Evolutionary conservation across 257 asterid genomes (phyloP), one percentile per base, ranked within the genome.

Genomic region (Primulina huaijiensis): DNA sequence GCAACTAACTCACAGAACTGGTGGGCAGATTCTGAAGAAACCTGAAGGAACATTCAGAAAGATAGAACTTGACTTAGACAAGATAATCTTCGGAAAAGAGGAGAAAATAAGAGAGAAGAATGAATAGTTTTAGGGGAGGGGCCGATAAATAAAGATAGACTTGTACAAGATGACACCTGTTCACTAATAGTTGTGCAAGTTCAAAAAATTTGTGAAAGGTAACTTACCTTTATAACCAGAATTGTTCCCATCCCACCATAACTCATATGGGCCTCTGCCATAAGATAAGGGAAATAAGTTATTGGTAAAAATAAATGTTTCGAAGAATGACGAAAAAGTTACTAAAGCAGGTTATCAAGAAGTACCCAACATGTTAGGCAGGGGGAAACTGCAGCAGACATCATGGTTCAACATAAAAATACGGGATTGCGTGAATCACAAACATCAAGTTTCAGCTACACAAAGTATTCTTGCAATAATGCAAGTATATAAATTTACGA

Each of bases 1-100:
- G 96, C 95, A 19, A 87, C 95, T 82, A 90, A 83, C 79, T 90
- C 96, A 52, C 96, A 95, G 58, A 88, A 90, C 89, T 88, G 89
- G 86, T 79, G 82, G 79, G 96, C 96, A 38, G 92, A 84, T 77
- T 90, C 96, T 56, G 96, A 87, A 10, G 96, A 88, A 70, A 90
- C 96, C 96, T 90, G 75, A 70, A 35, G 34, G 5, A 46, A 72
- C 17, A 76, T 12, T 34, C 21, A 59, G 29, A 35, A 74, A 74
- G 64, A 14, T 34, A 12, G 31, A 9, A 30, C 2, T 37, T 60
- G 27, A 65, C 64, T 60, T 31, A 33, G n/a, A 30, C 20, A 68
- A 60, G 9, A 46, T 71, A 23, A 72, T 60, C 23, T 29, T 40
- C 53, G 12, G 65, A 23, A 70, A 67, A 68, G 34, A 23, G 33